Evolutionary conservation across 2,329 filamentous ascomycete species (phyloP), one percentile per base, ranked within the genome.

Genomic region (Trichoderma sp.): DNA sequence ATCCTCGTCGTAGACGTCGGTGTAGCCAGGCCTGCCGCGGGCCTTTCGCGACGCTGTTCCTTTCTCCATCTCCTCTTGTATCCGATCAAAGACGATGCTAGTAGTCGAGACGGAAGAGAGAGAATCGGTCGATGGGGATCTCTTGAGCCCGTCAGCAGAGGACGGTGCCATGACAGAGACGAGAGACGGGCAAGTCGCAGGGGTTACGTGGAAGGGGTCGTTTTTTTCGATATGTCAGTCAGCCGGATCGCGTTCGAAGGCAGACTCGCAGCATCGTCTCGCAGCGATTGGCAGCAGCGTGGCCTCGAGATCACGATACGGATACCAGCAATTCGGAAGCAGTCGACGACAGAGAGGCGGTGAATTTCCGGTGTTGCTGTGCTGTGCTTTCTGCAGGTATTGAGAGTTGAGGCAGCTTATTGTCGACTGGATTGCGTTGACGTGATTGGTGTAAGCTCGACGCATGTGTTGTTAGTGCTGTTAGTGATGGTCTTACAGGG

Each of bases 51-150:
- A 39, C 11, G 26, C 68, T 2, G 69, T 65, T 21, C 76, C 73
- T 74, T 80, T 80, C 69, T 81, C 79, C 68, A 73, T 75, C 77
- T 83, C 76, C 76, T 92, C 89, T 74, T 87, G 86, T 72, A 95
- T 85, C 71, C 90, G 88, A 73, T 96, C 92, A 76, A 96, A 92
- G 66, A 96, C 88, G 16, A 96, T 84, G 74, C 92, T 95, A 4
- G 91, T 94, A 13, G 92, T 95, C 39, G 92, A 96, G n/a, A 89
- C 89, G 51, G 90, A 91, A n/a, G 91, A 92, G 56, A 87, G 79
- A 4, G 92, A 93, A 71, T 85, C 86, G 75, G 80, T 80, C 66
- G 87, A 88, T 56, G 69, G 70, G 59, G 77, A 76, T 51, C 72
- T 71, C 52, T 70, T 43, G 46, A 26, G 58, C 11, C 66, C 56